Base-by-base conservation (phyloP, 2,329 filamentous ascomycete genomes). In the Teratosphaeria gauchensis region DNA sequence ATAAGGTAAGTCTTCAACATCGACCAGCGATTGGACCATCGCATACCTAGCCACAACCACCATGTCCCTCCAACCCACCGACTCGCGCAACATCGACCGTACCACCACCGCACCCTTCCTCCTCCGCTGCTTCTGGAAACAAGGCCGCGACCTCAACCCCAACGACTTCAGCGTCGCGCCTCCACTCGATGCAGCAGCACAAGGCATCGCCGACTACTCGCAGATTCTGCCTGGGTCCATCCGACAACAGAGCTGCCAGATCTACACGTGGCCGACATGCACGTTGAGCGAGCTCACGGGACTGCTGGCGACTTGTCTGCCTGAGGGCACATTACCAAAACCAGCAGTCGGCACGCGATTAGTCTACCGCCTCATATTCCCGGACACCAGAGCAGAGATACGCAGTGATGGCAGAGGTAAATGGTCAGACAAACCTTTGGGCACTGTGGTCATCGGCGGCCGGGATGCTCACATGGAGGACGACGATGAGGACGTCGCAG, bases 221-320 rank as follows among this genome's bases (percentile, higher is more conserved):
- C 81, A 56, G 80, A 89, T 24, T 84, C 86, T 55, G 77, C 86
- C 7, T 83, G 88, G 71, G 28, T 56, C 56, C 30, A 65, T 72
- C 46, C 64, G 67, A n/a, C 62, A 66, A 35, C 62, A 70, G 16
- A 67, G 65, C 53, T 78, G 95, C 30, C 82, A 89, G 62, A 86
- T 96, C 67, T 92, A 96, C 78, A 92, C 91, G 59, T 95, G 90
- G 88, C 82, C 84, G 58, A 84, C 83, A 67, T 92, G 89, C 75
- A 90, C 88, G 2, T 81, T 97, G 28, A 80, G 82, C 64, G 91
- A 96, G 73, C 84, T 97, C 38, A 86, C 88, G 24, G 84, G 89
- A 58, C 85, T 92, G 57, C 82, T 97, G 58, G 83, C 84, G 31
- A 82, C 83, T 55, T 81, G 87, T 1, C 78, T 89, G 1, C 87